A percentile compares a stretch with the other conserved stretches of the same genome.
Evolutionary conservation across 78 protist species (phyloP).

Genomic region (Dictyostelium firmibasis): DNA sequence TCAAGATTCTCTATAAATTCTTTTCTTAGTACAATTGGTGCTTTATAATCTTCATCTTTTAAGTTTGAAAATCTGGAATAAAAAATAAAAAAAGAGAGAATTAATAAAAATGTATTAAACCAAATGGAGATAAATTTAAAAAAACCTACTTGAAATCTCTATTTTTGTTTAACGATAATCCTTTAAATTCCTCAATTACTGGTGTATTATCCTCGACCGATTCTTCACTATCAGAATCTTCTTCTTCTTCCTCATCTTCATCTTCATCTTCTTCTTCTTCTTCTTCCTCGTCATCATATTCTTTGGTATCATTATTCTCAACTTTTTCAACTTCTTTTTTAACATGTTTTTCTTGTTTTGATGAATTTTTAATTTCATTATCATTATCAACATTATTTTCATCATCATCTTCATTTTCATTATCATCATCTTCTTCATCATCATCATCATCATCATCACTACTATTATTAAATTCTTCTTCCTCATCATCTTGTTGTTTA

Average conservation of each 20-base stretch:
- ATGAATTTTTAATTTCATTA: background rate
- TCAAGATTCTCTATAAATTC: slow-evolving; percentile 37
- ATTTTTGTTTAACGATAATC: slow-evolving; percentile 27
- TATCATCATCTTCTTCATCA: slow-evolving; percentile 19
- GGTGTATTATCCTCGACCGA: background rate
- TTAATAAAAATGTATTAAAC: background rate
- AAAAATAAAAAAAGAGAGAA: background rate
- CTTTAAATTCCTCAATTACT: slow-evolving; percentile 18
- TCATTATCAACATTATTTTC: slow-evolving; percentile 20
- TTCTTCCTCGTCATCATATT: too few species aligned
- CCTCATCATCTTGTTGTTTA: slow-evolving; percentile 1
- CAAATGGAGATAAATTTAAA: background rate
- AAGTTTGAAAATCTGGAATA: slow-evolving; percentile 4
- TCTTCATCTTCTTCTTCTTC: background rate
- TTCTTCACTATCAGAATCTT: slow-evolving; percentile 14
- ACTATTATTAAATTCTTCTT: background rate
- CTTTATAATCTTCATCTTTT: slow-evolving; percentile 19
- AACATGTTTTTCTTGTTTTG: background rate
- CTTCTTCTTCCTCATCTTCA: background rate
- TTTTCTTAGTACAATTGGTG: slow-evolving; percentile 46
- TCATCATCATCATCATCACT: background rate
- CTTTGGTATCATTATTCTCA: too few species aligned
- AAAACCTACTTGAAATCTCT: slow-evolving; percentile 41
- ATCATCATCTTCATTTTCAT: background rate
- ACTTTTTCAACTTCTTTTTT: slow-evolving; percentile 1